Evolutionary conservation across 257 asterid species (phyloP), one percentile per base, ranked within the genome.

Genomic region (Solanum tarapatanum): DNA sequence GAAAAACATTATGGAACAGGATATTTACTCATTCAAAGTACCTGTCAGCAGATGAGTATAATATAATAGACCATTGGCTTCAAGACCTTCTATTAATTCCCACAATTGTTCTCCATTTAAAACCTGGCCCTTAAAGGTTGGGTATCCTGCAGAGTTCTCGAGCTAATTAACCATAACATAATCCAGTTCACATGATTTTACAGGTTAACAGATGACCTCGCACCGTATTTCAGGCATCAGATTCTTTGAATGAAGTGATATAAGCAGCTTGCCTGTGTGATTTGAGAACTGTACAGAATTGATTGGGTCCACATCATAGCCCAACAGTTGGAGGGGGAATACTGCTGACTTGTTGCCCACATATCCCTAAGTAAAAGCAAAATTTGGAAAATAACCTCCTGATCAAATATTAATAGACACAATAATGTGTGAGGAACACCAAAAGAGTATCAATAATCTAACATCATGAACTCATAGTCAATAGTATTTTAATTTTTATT

Each of bases 271-370:
- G 94, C 99, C 99, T 93, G 99, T 97, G 93, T 97, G 99, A 92
- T 97, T 97, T 37, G 99, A 97, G 93, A 97, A 97, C 91, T 97
- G 99, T 23, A 97, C 99, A 33, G 99, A 97, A 89, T 97, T 96
- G 88, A 97, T 94, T 23, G 98, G 98, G 89, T 97, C 99, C 86
- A 96, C 99, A 58, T 97, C 99, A 87, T 92, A 97, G 87, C 99
- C 99, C 28, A 97, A 94, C 90, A 97, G 90, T 87, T 97, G 99
- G 48, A 97, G 94, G 77, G 99, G 98, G 86, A 97, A 97, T 75
- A 97, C 99, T 28, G 99, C 99, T 84, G 99, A 96, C 89, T 96
- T 97, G 92, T 97, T 97, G 89, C 99, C 99, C 87, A 97, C 99
- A 58, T 96, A 97, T 87, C 99, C 99, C 99, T 97, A 91, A 23